A percentile compares a stretch with the other conserved stretches of the same genome.
Evolutionary conservation across 2,329 filamentous ascomycete genomes (phyloP).

Genomic region (Elsinoe arachidis): DNA sequence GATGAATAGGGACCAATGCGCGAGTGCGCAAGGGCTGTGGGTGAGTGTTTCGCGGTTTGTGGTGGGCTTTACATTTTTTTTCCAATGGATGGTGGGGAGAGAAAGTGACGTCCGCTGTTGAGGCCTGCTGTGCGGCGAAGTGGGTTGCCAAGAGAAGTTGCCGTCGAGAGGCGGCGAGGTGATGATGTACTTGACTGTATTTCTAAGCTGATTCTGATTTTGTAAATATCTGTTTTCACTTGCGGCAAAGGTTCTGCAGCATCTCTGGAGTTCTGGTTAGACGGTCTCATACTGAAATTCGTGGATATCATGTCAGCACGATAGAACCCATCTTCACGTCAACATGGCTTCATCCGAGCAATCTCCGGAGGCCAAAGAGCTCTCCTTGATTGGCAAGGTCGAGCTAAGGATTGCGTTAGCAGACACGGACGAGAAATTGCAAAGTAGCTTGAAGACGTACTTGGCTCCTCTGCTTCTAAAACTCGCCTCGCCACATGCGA

Average conservation of each 20-base stretch:
- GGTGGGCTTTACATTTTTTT: slow-evolving; percentile 5
- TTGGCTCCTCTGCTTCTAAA: slow-evolving; percentile 78
- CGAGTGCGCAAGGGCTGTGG: not conserved
- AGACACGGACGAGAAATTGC: slow-evolving; percentile 74
- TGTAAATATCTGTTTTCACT: not conserved
- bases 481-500: slow-evolving; percentile 67
- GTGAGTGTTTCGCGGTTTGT: not conserved
- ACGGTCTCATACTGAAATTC: not conserved
- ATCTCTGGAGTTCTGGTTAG: not conserved
- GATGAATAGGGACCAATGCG: not conserved
- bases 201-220: not conserved
- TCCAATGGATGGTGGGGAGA: not conserved
- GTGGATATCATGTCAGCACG: not conserved
- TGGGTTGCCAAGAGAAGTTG: slow-evolving; percentile 5
- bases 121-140: not conserved
- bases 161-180: slow-evolving; percentile 3
- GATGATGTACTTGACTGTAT: not conserved
- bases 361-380: slow-evolving; percentile 57
- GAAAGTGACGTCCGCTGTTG: not conserved
- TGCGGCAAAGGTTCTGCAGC: not conserved
- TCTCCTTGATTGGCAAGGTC: slow-evolving; percentile 74
- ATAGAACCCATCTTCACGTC: slow-evolving; percentile 4
- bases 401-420: slow-evolving; percentile 77
- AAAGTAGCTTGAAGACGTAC: slow-evolving; percentile 67
- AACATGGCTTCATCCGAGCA: slow-evolving; percentile 26